These are phyloP conservation scores for Sarocladiaceae sp. DNA, from an alignment of 2,329 filamentous ascomycete species.

Conservation along the genomic window DNA sequence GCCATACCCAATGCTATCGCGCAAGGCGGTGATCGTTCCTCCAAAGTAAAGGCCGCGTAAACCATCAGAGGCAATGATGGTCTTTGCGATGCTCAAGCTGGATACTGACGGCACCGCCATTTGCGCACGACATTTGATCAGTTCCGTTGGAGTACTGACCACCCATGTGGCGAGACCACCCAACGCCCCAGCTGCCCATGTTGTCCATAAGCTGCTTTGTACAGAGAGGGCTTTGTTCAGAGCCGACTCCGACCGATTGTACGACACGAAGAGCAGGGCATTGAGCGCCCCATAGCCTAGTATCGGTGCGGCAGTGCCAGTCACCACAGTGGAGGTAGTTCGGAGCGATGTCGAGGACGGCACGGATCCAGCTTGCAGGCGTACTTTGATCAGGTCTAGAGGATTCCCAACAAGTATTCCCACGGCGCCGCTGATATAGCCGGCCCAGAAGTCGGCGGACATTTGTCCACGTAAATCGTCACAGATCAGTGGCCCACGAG, in stretches of 20 bases:
- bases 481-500: no score
- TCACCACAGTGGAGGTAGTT: constrained; percentile 34
- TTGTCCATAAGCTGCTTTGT: constrained; percentile 53
- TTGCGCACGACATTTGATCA: constrained; percentile 87
- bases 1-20: constrained; percentile 90
- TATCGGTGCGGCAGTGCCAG: constrained; percentile 78
- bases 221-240: constrained; percentile 40
- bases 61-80: constrained; percentile 53
- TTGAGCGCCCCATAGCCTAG: constrained; percentile 89
- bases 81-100: constrained; percentile 59
- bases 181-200: constrained; percentile 75
- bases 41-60: constrained; percentile 75
- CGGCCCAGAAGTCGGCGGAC: constrained; percentile 91
- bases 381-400: constrained; percentile 61
- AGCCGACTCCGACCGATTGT: constrained; percentile 73
- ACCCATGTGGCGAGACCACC: constrained; percentile 83
- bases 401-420: constrained; percentile 90
- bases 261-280: constrained; percentile 82
- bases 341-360: constrained; percentile 13
- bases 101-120: constrained; percentile 47
- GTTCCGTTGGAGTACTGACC: constrained; percentile 82
- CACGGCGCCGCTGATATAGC: constrained; percentile 80
- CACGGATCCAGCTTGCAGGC: constrained; percentile 59
- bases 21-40: constrained; percentile 72
- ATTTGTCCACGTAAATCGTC: no score